These are phyloP conservation scores for Amphichorda felina DNA, from an alignment of 2,329 filamentous ascomycete genomes.

Conservation along the genomic window DNA sequence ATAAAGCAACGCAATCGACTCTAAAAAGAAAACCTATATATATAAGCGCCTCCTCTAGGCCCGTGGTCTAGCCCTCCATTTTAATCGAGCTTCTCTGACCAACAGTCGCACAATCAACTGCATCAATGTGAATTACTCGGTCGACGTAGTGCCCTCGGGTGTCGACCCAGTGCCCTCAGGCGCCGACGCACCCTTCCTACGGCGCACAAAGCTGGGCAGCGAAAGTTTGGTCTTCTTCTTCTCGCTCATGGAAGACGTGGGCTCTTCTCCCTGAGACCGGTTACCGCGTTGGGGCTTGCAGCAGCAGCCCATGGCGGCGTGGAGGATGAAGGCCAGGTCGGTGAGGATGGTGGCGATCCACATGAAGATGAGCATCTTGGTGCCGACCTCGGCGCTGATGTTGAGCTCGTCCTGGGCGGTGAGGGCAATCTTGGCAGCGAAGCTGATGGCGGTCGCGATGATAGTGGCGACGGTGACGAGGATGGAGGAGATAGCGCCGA, in stretches of 20 bases:
- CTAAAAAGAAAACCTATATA: too few species aligned
- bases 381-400: slow-evolving; percentile 58
- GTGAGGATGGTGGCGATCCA: slow-evolving; percentile 66
- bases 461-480: slow-evolving; percentile 57
- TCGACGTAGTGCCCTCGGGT: too few species aligned
- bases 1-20: too few species aligned
- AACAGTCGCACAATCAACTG: too few species aligned
- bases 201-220: slow-evolving; percentile 16
- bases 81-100: too few species aligned
- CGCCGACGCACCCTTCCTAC: slow-evolving; percentile 9
- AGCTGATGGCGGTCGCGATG: slow-evolving; percentile 73
- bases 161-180: too few species aligned
- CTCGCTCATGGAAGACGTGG: slow-evolving; percentile 5
- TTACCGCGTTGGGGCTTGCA: slow-evolving; percentile 27
- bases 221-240: slow-evolving; percentile 8
- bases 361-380: slow-evolving; percentile 75
- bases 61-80: too few species aligned
- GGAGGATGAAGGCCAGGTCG: slow-evolving; percentile 59
- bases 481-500: slow-evolving; percentile 56
- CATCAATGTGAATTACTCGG: too few species aligned
- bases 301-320: slow-evolving; percentile 69
- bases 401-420: slow-evolving; percentile 62
- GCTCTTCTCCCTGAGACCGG: slow-evolving; percentile 1
- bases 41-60: too few species aligned
- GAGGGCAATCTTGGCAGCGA: slow-evolving; percentile 70